Evolutionary conservation across 495 filamentous ascomycete genomes (phyloP).

Genomic region (Lineolata rhizophorae): DNA sequence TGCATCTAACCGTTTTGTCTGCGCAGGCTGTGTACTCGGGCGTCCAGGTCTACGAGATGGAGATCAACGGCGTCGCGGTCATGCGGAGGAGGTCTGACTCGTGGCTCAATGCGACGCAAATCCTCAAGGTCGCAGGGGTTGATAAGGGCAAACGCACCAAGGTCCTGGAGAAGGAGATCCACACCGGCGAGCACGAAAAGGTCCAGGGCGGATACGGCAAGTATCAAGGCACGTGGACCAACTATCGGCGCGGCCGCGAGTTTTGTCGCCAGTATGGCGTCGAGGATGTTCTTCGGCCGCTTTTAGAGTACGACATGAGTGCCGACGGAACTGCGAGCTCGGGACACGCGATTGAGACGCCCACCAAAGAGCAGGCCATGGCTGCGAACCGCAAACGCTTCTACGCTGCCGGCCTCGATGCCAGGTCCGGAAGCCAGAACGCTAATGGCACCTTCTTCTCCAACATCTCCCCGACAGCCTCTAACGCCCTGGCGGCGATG

Average conservation of each 20-base stretch:
- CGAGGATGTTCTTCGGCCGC: constrained; percentile 60
- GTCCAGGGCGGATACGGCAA: constrained; percentile 97
- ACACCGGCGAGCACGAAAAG: constrained; percentile 90
- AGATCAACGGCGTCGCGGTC: constrained; percentile 71
- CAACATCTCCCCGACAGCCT: constrained; percentile 82
- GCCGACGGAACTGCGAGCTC: constrained; percentile 45
- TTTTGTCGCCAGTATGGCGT: constrained; percentile 90
- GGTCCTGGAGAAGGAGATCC: constrained; percentile 91
- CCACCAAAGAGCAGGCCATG: constrained; percentile 99
- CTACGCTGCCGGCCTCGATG: constrained; percentile 56
- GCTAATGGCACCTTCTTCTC: constrained; percentile 76
- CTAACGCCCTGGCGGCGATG: constrained; percentile 79
- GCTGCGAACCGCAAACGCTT: constrained; percentile 83
- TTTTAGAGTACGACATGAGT: constrained; percentile 75
- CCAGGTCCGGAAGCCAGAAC: constrained; percentile 37
- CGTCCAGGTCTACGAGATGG: constrained; percentile 92
- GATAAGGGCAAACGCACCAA: constrained; percentile 95
- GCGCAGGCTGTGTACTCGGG: constrained; percentile 95
- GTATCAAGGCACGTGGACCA: constrained; percentile 97
- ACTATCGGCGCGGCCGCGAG: constrained; percentile 70
- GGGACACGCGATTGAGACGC: constrained; percentile 48
- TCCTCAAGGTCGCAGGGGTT: constrained; percentile 73
- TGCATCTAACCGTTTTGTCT: no score
- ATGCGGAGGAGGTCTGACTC: constrained; percentile 66
- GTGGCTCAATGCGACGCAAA: constrained; percentile 24